Base-by-base conservation (phyloP, 106 monocot genomes). In the Platanthera zijinensis region DNA sequence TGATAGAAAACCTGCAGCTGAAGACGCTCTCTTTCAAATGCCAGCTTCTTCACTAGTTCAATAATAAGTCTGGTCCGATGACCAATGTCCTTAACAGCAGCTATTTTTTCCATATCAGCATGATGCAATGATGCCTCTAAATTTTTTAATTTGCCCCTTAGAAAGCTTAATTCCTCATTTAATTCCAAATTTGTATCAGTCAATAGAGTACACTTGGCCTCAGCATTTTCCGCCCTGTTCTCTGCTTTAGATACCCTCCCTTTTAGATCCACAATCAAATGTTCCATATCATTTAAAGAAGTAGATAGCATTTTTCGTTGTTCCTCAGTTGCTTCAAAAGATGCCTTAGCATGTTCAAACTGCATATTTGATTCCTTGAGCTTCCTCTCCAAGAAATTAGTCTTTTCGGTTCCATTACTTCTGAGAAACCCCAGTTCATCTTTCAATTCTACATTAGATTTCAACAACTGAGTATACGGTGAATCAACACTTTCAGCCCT, bases 181-280 rank as follows among this genome's bases (percentile, higher is more conserved):
- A 94, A 82, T 77, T 94, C 91, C 75, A 85, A 80, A 84, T 99
- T 99, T 8, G 91, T 88, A 71, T 92, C 91, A 77, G 86, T 80
- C 79, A 94, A 80, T 5, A 85, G 52, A 86, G 51, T 78, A 59
- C 87, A 91, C 77, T 86, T 89, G 15, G 87, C 76, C 81, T 96
- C 89, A 62, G 87, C 87, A 83, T 56, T 83, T 71, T 87, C 86
- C 78, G 91, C 89, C 67, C 84, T 91, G 45, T 73, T 84, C 71
- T 97, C 97, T 52, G 91, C 86, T 79, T 97, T 94, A 22, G 83
- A 86, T 75, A 86, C 83, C 74, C 85, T 93, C 51, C 52, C 74
- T 57, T 97, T 91, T 15, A 97, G 83, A 82, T 91, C 86, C 48
- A 85, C 86, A 69, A 94, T 92, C 53, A 97, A 76, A 85, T 82